These are phyloP conservation scores for Curvularia lunata DNA, from an alignment of 2,329 filamentous ascomycete species.

Conservation along the genomic window DNA sequence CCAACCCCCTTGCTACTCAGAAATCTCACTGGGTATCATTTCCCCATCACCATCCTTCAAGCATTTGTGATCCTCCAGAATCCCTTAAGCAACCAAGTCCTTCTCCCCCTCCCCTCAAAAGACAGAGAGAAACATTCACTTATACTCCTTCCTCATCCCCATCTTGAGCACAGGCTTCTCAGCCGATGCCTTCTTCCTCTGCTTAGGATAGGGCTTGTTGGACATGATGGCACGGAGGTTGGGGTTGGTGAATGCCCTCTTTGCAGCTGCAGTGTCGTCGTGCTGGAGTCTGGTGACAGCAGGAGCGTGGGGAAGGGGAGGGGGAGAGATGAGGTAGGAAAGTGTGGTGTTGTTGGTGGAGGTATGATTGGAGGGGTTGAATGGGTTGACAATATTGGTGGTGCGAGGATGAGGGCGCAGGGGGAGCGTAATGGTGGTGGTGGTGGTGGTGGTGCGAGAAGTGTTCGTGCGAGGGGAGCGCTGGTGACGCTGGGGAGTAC, in stretches of 20 bases:
- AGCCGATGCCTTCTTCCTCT: conserved; percentile 9
- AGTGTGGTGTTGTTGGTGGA: not conserved
- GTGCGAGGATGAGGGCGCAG: too few species aligned
- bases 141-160: conserved; percentile 9
- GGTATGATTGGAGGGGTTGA: not conserved
- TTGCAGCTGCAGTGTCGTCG: conserved; percentile 24
- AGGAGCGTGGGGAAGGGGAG: too few species aligned
- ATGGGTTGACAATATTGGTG: too few species aligned
- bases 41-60: too few species aligned
- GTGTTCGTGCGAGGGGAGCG: not conserved
- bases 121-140: not conserved
- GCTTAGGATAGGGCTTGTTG: conserved; percentile 16
- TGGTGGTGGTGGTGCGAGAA: too few species aligned
- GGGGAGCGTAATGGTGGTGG: too few species aligned
- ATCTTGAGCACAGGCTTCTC: conserved; percentile 22
- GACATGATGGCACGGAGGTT: conserved; percentile 27
- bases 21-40: too few species aligned
- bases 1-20: too few species aligned
- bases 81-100: too few species aligned
- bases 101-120: not conserved
- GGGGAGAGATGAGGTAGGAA: too few species aligned
- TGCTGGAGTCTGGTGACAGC: too few species aligned
- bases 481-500: not conserved
- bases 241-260: conserved; percentile 24
- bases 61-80: too few species aligned